Evolutionary conservation across 2,329 filamentous ascomycete species (phyloP).

Genomic region (Verticillium dahliae): DNA sequence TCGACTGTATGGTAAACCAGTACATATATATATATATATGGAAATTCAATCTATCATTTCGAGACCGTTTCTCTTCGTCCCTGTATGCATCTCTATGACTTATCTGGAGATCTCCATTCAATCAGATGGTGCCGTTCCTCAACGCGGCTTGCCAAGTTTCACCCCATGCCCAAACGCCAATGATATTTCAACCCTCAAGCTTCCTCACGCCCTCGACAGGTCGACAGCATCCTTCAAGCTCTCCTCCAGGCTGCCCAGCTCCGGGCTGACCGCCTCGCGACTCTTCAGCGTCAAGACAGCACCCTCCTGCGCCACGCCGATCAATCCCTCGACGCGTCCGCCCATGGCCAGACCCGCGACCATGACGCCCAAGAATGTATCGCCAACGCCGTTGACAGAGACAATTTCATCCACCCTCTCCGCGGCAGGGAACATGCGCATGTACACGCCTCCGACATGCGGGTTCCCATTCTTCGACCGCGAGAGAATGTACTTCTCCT

Average conservation of each 20-base stretch:
- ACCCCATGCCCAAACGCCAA: too few species aligned
- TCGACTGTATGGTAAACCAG: too few species aligned
- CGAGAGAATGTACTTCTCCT: conserved; percentile 65
- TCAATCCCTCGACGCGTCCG: conserved; percentile 49
- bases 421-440: conserved; percentile 62
- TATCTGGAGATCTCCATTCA: too few species aligned
- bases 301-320: conserved; percentile 76
- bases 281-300: conserved; percentile 75
- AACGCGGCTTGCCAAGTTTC: too few species aligned
- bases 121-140: not conserved
- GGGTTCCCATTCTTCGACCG: conserved; percentile 47
- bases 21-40: too few species aligned
- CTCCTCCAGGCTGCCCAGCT: conserved; percentile 38
- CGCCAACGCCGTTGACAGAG: conserved; percentile 90
- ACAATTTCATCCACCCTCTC: conserved; percentile 65
- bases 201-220: not conserved
- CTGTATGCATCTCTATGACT: too few species aligned
- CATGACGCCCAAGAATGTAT: conserved; percentile 83
- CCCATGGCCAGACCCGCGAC: conserved; percentile 68
- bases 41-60: too few species aligned
- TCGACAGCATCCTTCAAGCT: conserved; percentile 23
- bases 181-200: not conserved
- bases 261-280: conserved; percentile 62
- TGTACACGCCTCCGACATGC: conserved; percentile 71
- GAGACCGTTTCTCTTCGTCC: too few species aligned